Evolutionary conservation across 2,329 filamentous ascomycete genomes (phyloP).

Genomic region (Exophiala spinifera): DNA sequence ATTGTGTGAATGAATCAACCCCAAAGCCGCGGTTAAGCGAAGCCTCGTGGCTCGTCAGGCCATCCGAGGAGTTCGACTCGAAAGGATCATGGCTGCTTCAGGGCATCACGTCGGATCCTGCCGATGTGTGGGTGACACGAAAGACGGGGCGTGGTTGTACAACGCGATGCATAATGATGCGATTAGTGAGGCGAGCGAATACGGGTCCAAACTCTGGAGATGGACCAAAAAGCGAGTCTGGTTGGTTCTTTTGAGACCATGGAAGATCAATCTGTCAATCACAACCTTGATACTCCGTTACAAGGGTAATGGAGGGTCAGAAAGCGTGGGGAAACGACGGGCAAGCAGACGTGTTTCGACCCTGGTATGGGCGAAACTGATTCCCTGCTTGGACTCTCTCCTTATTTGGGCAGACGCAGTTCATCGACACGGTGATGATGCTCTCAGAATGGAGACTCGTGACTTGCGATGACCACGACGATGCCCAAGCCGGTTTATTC

Average conservation of each 20-base stretch:
- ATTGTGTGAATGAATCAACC: neutral
- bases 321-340: neutral
- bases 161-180: neutral
- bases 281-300: neutral
- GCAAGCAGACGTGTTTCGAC: neutral
- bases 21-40: constrained; percentile 5
- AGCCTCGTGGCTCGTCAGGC: constrained; percentile 6
- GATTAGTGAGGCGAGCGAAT: neutral
- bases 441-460: neutral
- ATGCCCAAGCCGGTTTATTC: neutral
- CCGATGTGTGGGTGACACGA: neutral
- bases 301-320: neutral
- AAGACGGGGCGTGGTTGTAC: neutral
- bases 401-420: neutral
- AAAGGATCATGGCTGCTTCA: neutral
- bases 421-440: neutral
- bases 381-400: neutral
- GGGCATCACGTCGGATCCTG: neutral
- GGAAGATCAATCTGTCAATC: neutral
- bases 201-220: neutral
- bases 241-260: neutral
- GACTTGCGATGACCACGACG: neutral
- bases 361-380: neutral
- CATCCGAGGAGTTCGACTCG: too few relatives aligned
- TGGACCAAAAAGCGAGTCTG: neutral